Evolutionary conservation across 805 yeast genomes (phyloP), one percentile per base, ranked within the genome.

Genomic region (Kluyveromyces aestuarii): DNA sequence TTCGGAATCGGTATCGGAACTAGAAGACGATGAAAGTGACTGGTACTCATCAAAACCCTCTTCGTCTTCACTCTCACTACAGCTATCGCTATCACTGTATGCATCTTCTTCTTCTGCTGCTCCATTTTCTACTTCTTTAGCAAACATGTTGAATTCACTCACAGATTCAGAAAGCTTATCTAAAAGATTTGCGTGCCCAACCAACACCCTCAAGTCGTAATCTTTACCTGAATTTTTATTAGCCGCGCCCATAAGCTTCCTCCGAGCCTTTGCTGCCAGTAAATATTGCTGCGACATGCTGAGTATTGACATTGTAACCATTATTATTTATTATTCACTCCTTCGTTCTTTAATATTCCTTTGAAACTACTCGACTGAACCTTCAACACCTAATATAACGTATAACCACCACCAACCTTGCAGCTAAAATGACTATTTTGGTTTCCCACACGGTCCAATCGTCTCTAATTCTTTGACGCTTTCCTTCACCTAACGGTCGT

Each of bases 101-200:
- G 48, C 55, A 36, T 48, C 52, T n/a, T 48, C 50, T 8, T 41
- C 53, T 41, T 50, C 37, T 3, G 45, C 49, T 37, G 45, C 49
- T 37, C 50, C 53, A 18, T 39, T 40, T 3, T 40, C 40, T 33
- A 27, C 40, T 40, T 49, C 41, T n/a, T 16, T 11, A 8, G 41
- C 17, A 27, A 44, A 27, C 40, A 19, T 27, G 25, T 37, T 40
- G 16, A 46, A 39, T 14, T 49, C 42, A 14, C 45, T 17, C 37
- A 38, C 46, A 18, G 51, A 41, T 16, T 17, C 44, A 35, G 51
- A 45, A 8, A 64, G 41, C 18, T 54, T 55, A 47, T 65, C 69
- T 30, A 64, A 49, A 39, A 65, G 45, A 50, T 64, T 63, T 1
- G 69, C 68, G 48, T 65, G 69, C 2, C 65, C 68, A 0, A 65